Evolutionary conservation across 2,329 filamentous ascomycete species (phyloP), one percentile per base, ranked within the genome.

Genomic region (Microdochium bolleyi): DNA sequence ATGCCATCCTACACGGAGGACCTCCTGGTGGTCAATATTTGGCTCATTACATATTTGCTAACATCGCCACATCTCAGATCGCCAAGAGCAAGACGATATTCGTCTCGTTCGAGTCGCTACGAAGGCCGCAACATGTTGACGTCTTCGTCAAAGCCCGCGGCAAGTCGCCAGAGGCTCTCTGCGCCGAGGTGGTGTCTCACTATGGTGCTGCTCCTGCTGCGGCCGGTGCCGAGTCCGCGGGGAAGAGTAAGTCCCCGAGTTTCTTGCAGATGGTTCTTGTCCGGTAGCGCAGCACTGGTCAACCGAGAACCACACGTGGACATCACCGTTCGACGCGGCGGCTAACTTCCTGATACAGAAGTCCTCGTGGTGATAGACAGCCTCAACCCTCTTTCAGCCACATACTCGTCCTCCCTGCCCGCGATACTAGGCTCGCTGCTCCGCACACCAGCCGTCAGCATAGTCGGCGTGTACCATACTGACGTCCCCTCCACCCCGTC

Each of bases 401-500:
- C 72, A 2, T 70, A 76, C 56, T 73, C 80, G 1, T 75, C 83
- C 34, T 76, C 79, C 56, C 74, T 89, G 10, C 80, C 83, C 14
- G 73, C 76, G 53, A 91, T 89, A 64, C 83, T 94, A 50, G 88
- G 84, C 24, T 82, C 80, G 53, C 76, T 85, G 54, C 70, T 85
- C 56, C 80, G 89, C 60, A 76, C 78, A 2, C 86, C 89, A 1
- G 65, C 74, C 27, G 80, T 85, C 34, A 91, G 88, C 5, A 77
- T 96, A 44, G 73, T 96, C 7, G 85, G 84, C 46, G 81, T 87
- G 54, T 95, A 95, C 68, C 94, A 97, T 72, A 75, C 79, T 51
- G 92, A 97, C 69, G 78, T 92, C 3, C 87, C 89, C 1, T 68
- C 83, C 24, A 60, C 73, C 52, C 68, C 65, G 3, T 58, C 66